Evolutionary conservation across 805 yeast species (phyloP).

Genomic region (Starmerella stigmatis): DNA sequence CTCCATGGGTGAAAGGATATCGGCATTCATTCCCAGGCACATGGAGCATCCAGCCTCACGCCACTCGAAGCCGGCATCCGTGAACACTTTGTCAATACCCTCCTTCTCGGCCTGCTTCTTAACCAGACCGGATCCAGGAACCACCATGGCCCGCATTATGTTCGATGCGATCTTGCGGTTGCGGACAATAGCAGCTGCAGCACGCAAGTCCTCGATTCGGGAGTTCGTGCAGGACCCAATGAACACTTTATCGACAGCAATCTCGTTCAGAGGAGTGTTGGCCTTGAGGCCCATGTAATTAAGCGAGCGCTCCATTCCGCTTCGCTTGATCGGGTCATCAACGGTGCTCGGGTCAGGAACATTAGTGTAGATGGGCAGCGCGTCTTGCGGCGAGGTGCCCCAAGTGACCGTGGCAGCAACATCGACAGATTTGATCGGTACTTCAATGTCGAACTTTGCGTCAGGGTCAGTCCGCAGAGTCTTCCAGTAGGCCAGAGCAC

Average conservation of each 20-base stretch:
- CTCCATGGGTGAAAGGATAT: constrained; percentile 86
- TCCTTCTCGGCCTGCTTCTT: constrained; percentile 89
- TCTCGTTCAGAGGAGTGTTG: constrained; percentile 64
- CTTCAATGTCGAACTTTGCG: constrained; percentile 78
- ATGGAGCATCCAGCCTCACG: constrained; percentile 99
- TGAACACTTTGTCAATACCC: constrained; percentile 85
- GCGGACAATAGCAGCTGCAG: constrained; percentile 85
- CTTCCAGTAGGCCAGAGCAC: constrained; percentile 85
- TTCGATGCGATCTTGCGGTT: constrained; percentile 78
- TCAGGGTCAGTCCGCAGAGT: constrained; percentile 80
- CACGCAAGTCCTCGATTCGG: constrained; percentile 91
- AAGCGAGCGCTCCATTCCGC: constrained; percentile 86
- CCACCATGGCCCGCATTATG: constrained; percentile 77
- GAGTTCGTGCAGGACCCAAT: constrained; percentile 98
- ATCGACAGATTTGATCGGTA: constrained; percentile 69
- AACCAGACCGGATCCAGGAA: constrained; percentile 95
- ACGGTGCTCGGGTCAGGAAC: constrained; percentile 81
- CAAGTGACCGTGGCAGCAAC: constrained; percentile 94
- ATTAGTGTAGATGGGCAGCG: constrained; percentile 78
- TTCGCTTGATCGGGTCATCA: constrained; percentile 54
- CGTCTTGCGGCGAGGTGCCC: constrained; percentile 99
- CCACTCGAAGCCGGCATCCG: constrained; percentile 94
- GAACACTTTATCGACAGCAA: constrained; percentile 82
- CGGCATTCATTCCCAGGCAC: constrained; percentile 99
- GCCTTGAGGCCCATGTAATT: constrained; percentile 84